phyloP scores from a whole-genome alignment of 2,329 filamentous ascomycete species.

The Chaetomium strumarium region DNA sequence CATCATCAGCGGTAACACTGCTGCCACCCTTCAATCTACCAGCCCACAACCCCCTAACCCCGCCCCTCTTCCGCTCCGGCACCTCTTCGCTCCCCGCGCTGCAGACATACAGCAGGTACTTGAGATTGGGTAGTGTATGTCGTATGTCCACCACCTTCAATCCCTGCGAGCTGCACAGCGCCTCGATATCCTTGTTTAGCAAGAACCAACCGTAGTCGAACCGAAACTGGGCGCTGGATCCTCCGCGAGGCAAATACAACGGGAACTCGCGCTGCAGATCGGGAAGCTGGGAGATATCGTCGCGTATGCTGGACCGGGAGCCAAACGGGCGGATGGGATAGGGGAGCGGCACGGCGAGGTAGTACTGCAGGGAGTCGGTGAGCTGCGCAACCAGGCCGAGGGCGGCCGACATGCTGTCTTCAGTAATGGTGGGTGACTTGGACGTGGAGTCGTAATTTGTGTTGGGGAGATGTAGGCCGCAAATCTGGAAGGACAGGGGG shows the following conservation, averaged over 20 bases:
- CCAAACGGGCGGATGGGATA: constrained; percentile 71
- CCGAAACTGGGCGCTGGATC: constrained; percentile 69
- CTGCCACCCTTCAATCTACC: constrained; percentile 38
- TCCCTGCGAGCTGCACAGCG: constrained; percentile 57
- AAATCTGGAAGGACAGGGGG: constrained; percentile 77
- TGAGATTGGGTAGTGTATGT: constrained; percentile 87
- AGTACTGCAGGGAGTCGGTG: constrained; percentile 70
- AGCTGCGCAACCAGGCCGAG: constrained; percentile 75
- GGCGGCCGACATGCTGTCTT: constrained; percentile 72
- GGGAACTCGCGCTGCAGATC: constrained; percentile 69
- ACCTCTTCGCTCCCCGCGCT: constrained; percentile 67
- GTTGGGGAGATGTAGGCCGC: constrained; percentile 72
- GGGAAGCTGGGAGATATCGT: constrained; percentile 59
- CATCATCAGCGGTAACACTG: constrained; percentile 29
- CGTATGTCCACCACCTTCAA: constrained; percentile 82
- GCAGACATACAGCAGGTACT: constrained; percentile 85
- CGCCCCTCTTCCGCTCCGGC: constrained; percentile 55
- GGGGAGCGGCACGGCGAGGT: constrained; percentile 70
- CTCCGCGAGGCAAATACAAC: constrained; percentile 59
- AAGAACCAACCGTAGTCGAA: constrained; percentile 96
- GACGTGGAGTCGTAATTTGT: constrained; percentile 59
- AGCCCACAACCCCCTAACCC: constrained; percentile 52
- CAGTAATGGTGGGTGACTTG: constrained; percentile 36
- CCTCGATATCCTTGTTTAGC: constrained; percentile 92
- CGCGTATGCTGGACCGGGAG: constrained; percentile 69